Base-by-base conservation (phyloP, 2,329 filamentous ascomycete genomes). In the Onygenales sp. region DNA sequence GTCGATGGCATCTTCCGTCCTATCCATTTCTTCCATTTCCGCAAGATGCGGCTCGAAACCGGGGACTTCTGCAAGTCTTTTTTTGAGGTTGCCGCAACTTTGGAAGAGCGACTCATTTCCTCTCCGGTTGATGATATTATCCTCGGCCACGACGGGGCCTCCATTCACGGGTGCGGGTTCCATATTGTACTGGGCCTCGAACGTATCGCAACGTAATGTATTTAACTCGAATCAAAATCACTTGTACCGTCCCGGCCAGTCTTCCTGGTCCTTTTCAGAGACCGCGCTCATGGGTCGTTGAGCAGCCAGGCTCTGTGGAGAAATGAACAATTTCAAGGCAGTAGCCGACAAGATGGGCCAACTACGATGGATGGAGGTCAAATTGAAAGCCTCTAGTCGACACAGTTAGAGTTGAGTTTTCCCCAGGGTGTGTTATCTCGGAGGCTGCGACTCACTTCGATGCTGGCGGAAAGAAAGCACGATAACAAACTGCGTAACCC, bases 121-220 rank as follows among this genome's bases (percentile, higher is more conserved):
- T 68, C 88, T 87, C 71, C 92, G 88, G 73, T 98, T 98, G 77
- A 98, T 95, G 69, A 98, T 95, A 70, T 95, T 96, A 69, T 87
- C 81, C 55, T 87, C 89, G 56, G 90, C 87, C 63, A 88, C 62
- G 52, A 70, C 69, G 55, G 62, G 66, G 57, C 67, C 66, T 52
- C 64, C 62, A 49, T 61, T 60, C 56, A 61, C 57, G 57, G 67
- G 55, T 32, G 36, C 0, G 51, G 67, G 61, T 54, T 70, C 67
- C 69, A 72, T 72, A 46, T 62, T 60, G 56, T 9, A 40, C 39
- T 33, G 10, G 21, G 8, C 8, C 27, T 31, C 42, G 27, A 11
- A 36, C 42, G 40, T 43, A 27, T 21, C 4, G 40, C 37, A 34
- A 47, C 42, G 46, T 32, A 34, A 33, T n/a, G 21, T 48, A 51